These are phyloP conservation scores for Vararia minispora DNA, from an alignment of 768 basidiomycete species.

Conservation along the genomic window DNA sequence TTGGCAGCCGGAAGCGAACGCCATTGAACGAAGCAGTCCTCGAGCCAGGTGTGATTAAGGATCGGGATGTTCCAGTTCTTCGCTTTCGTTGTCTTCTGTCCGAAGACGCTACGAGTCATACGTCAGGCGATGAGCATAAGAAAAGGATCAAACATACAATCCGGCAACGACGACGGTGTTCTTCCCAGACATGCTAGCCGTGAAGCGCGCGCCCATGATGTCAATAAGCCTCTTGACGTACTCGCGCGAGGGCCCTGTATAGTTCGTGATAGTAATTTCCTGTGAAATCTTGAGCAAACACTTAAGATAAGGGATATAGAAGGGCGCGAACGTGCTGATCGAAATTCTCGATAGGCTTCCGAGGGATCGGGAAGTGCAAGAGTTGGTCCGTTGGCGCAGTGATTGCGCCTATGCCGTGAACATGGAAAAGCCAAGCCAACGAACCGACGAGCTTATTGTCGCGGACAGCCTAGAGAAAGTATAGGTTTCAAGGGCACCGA, in stretches of 20 bases:
- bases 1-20: constrained; percentile 48
- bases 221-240: constrained; percentile 79
- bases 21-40: constrained; percentile 84
- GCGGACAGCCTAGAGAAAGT: constrained; percentile 42
- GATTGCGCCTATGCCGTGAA: constrained; percentile 50
- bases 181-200: constrained; percentile 64
- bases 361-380: constrained; percentile 76
- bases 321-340: constrained; percentile 52
- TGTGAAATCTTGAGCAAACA: too few relatives aligned
- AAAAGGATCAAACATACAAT: constrained; percentile 44
- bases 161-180: constrained; percentile 83
- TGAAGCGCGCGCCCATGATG: constrained; percentile 69
- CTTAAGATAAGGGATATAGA: too few relatives aligned
- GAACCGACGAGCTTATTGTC: constrained; percentile 58
- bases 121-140: constrained; percentile 2
- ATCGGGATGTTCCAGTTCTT: constrained; percentile 73
- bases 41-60: constrained; percentile 86
- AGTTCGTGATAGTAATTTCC: constrained; percentile 83
- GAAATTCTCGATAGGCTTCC: constrained; percentile 47
- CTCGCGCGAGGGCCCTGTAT: constrained; percentile 76
- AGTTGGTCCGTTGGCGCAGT: constrained; percentile 62
- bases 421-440: constrained; percentile 75
- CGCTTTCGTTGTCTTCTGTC: constrained; percentile 60
- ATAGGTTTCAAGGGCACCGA: not conserved
- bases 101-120: constrained; percentile 12